These are phyloP conservation scores for Gossypium herbaceum DNA, from an alignment of 345 rosid genomes.

Conservation along the genomic window DNA sequence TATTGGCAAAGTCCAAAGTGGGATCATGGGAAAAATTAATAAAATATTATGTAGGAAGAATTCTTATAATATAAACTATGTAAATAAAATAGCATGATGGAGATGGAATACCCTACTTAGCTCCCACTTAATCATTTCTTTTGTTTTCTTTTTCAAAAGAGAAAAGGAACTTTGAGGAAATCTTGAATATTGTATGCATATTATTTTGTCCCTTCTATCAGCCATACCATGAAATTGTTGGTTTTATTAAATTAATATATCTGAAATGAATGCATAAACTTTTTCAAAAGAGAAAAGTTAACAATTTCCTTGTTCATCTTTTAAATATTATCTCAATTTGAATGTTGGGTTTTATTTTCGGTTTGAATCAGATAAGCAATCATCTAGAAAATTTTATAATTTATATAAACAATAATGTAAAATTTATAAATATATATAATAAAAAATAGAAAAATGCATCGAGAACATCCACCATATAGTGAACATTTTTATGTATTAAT, in stretches of 20 bases:
- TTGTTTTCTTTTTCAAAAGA: neutral
- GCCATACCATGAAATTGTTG: neutral
- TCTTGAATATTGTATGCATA: neutral
- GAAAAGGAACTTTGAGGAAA: neutral
- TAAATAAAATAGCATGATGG: neutral
- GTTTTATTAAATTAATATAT: neutral
- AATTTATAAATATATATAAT: too few relatives aligned
- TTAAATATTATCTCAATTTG: neutral
- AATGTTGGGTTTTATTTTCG: too few relatives aligned
- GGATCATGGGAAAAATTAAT: conserved; percentile 15
- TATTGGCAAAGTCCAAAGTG: neutral
- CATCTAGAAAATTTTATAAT: too few relatives aligned
- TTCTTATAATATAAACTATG: conserved; percentile 1
- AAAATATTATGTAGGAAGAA: conserved; percentile 1
- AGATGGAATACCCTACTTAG: neutral
- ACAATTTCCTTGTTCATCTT: neutral
- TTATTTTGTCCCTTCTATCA: neutral
- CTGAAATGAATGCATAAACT: neutral
- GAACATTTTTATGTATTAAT: too few relatives aligned
- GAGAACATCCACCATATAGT: too few relatives aligned
- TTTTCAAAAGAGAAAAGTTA: neutral
- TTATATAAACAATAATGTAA: too few relatives aligned
- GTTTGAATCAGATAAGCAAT: too few relatives aligned
- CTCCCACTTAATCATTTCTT: neutral
- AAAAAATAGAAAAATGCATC: too few relatives aligned